phyloP scores from a whole-genome alignment of 1,284 basidiomycete genomes.

The Ceratobasidium sp. region DNA sequence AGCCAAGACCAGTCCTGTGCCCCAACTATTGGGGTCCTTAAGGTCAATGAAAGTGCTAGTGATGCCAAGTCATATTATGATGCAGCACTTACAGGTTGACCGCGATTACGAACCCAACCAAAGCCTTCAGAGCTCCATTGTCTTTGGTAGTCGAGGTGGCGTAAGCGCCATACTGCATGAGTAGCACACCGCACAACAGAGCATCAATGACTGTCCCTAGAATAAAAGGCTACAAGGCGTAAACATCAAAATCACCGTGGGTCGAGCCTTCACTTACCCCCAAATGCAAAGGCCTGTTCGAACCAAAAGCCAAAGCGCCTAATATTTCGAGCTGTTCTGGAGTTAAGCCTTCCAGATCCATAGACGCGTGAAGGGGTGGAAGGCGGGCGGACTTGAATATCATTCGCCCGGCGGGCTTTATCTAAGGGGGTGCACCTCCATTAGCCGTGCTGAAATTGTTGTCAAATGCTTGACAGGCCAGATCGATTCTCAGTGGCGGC shows the following conservation, averaged over 20 bases:
- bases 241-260: background rate
- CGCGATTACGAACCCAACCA: background rate
- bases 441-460: no score
- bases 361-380: background rate
- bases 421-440: no score
- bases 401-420: no score
- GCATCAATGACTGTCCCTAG: background rate
- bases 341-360: background rate
- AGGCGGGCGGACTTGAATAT: no score
- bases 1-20: slow-evolving; percentile 1
- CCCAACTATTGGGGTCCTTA: background rate
- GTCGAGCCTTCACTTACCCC: background rate
- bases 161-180: slow-evolving; percentile 16
- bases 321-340: background rate
- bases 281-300: background rate
- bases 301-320: background rate
- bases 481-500: no score
- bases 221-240: slow-evolving; percentile 7
- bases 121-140: background rate
- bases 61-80: background rate
- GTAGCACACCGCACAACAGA: background rate
- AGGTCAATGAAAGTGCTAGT: background rate
- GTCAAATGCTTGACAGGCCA: no score
- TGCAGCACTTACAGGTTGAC: slow-evolving; percentile 4
- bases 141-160: background rate